Conservation (phyloP, 345 rosid genomes). For the Rhizophora mangle region DNA sequence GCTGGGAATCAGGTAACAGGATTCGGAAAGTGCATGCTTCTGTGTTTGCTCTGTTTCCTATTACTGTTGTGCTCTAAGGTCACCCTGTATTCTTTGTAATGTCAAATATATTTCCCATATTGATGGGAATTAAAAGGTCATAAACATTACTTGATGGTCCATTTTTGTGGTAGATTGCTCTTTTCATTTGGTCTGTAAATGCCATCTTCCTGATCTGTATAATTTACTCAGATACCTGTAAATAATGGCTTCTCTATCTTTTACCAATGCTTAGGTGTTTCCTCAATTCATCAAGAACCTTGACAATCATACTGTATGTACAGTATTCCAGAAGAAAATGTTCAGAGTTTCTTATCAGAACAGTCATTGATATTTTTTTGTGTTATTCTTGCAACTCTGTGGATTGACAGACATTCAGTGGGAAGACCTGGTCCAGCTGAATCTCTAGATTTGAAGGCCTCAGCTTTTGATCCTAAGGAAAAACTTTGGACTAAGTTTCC, state of each 20-base stretch:
- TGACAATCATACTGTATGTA: too few species aligned
- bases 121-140: too few species aligned
- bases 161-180: too few species aligned
- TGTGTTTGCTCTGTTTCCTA: background rate
- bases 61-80: background rate
- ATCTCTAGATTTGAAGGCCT: constrained; percentile 76
- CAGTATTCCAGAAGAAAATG: background rate
- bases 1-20: constrained; percentile 78
- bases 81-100: too few species aligned
- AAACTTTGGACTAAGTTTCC: constrained; percentile 98
- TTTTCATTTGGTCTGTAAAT: too few species aligned
- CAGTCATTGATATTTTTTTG: background rate
- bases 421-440: constrained; percentile 90
- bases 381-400: background rate
- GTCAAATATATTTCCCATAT: too few species aligned
- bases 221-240: too few species aligned
- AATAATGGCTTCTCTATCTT: too few species aligned
- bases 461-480: constrained; percentile 91
- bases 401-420: constrained; percentile 69
- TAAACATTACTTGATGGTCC: too few species aligned
- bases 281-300: too few species aligned
- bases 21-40: constrained; percentile 3
- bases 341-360: background rate
- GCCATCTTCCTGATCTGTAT: too few species aligned
- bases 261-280: too few species aligned